Conservation (phyloP, 73 alveolate genomes). For the Breviolum minutum region DNA sequence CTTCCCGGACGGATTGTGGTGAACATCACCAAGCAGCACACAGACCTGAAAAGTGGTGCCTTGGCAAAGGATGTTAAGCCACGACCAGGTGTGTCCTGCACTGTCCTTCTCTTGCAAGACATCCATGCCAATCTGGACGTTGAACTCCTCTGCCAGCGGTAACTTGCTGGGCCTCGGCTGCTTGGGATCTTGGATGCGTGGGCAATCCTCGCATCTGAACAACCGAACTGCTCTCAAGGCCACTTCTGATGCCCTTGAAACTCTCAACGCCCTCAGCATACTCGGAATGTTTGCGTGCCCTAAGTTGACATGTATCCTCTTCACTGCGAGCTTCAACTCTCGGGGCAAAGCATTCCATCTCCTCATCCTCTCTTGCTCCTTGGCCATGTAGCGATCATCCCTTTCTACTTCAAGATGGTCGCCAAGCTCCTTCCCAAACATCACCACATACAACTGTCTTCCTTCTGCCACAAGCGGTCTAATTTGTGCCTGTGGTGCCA, state of each 20-base stretch:
- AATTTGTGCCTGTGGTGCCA: background rate
- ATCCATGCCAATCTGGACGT: background rate
- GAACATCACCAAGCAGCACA: background rate
- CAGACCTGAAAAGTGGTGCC: background rate
- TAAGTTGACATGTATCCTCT: background rate
- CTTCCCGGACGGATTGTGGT: background rate
- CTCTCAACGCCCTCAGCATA: background rate
- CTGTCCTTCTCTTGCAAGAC: background rate
- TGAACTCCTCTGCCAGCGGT: background rate
- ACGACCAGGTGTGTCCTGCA: background rate
- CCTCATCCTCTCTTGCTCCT: background rate
- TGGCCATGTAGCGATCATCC: background rate
- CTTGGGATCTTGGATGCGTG: background rate
- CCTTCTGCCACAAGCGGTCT: background rate
- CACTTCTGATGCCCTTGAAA: background rate
- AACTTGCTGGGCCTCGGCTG: background rate
- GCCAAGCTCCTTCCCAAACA: constrained; percentile 54
- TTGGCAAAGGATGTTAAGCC: background rate
- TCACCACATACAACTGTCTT: background rate
- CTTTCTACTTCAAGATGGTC: background rate
- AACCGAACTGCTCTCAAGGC: background rate
- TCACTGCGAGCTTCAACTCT: background rate
- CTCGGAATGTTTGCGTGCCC: background rate
- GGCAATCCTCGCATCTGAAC: background rate
- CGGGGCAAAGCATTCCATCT: background rate